Conservation (phyloP, 169 alveolate genomes). For the Eimeria praecox region DNA sequence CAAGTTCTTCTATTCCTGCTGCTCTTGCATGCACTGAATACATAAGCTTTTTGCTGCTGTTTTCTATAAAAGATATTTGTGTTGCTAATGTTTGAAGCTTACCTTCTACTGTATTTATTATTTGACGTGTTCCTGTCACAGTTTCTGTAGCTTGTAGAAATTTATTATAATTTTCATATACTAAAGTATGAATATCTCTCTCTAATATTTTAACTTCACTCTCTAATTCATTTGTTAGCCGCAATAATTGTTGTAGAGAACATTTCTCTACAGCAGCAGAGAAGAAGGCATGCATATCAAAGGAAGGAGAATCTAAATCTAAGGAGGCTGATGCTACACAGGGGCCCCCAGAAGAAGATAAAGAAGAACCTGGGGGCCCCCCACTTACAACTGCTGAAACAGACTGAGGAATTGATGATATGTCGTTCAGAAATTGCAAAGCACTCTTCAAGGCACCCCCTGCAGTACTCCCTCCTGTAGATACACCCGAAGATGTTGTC, state of each 20-base stretch:
- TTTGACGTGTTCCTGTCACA: conserved; percentile 86
- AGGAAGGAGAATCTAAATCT: conserved; percentile 35
- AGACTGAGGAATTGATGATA: background rate
- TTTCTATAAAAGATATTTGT: conserved; percentile 62
- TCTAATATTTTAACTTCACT: conserved; percentile 87
- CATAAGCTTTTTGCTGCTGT: conserved; percentile 56
- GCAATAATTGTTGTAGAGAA: conserved; percentile 68
- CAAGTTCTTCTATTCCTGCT: conserved; percentile 74
- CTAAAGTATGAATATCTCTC: conserved; percentile 91
- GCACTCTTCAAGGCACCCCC: conserved; percentile 4
- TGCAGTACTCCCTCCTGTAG: background rate
- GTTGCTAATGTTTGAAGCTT: conserved; percentile 79
- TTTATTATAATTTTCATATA: conserved; percentile 93
- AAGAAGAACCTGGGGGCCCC: background rate
- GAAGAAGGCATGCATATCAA: conserved; percentile 76
- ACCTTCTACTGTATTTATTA: conserved; percentile 82
- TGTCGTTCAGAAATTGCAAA: conserved; percentile 15
- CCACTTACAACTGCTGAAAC: background rate
- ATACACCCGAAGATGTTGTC: background rate
- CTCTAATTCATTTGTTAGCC: conserved; percentile 55
- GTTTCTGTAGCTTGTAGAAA: conserved; percentile 93
- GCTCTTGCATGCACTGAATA: conserved; percentile 51
- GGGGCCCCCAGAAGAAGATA: background rate
- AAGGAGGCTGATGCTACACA: background rate
- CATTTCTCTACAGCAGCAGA: conserved; percentile 62